Percentiles rank a stretch among this genome's conserved stretches.
Conservation (phyloP, 2,329 filamentous ascomycete species). For the Aspergillus oerlinghausenensis region DNA sequence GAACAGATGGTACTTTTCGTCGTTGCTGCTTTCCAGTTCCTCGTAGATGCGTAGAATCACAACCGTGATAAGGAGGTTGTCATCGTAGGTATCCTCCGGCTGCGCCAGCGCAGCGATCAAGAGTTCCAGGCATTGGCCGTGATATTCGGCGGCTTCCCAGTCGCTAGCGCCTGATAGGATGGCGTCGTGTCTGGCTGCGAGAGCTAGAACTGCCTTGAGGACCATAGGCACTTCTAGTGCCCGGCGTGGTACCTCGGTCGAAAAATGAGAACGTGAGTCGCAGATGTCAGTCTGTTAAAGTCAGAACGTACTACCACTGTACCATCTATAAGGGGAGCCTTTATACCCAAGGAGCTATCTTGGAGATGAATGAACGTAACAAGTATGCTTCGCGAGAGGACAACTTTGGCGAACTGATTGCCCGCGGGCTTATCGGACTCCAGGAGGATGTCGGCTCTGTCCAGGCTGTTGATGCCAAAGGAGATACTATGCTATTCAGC, state of each 20-base stretch:
- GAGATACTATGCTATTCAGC: constrained; percentile 6
- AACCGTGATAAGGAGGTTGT: constrained; percentile 46
- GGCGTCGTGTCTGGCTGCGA: constrained; percentile 44
- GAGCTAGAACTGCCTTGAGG: constrained; percentile 44
- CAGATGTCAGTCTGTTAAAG: constrained; percentile 29
- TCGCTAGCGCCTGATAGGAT: constrained; percentile 36
- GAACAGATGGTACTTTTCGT: constrained; percentile 35
- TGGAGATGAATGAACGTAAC: constrained; percentile 31
- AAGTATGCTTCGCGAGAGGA: constrained; percentile 30
- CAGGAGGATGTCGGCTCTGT: constrained; percentile 5
- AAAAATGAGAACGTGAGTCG: constrained; percentile 38
- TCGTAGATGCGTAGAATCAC: constrained; percentile 49
- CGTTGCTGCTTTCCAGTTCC: constrained; percentile 33
- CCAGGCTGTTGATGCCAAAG: constrained; percentile 13
- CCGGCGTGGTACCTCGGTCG: constrained; percentile 44
- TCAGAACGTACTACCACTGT: not conserved
- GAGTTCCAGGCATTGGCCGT: constrained; percentile 44
- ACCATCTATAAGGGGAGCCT: too few relatives aligned
- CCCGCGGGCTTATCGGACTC: constrained; percentile 11
- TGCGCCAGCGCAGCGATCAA: constrained; percentile 44
- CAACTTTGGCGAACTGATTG: constrained; percentile 11
- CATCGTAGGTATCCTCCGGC: constrained; percentile 41
- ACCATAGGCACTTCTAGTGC: constrained; percentile 46
- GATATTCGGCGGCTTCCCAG: constrained; percentile 42
- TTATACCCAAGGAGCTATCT: constrained; percentile 31